These are phyloP conservation scores for Rubroshorea leprosula DNA, from an alignment of 345 rosid species.

Conservation along the genomic window DNA sequence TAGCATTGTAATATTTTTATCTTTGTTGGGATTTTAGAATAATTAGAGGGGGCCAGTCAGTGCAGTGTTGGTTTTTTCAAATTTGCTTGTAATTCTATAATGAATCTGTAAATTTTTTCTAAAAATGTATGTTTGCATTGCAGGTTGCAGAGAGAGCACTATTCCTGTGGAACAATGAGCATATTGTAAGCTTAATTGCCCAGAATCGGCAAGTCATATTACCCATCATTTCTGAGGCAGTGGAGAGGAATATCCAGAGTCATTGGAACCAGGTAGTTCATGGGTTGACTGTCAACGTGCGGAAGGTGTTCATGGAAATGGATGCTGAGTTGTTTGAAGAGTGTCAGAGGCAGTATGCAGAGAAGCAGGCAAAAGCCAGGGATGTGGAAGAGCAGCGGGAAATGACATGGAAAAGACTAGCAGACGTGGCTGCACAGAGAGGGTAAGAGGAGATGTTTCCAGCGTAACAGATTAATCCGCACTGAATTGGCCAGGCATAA, in stretches of 20 bases:
- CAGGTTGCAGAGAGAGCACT: slow-evolving; percentile 94
- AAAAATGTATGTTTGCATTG: slow-evolving; percentile 10
- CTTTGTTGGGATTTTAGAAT: background rate
- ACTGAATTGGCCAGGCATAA: background rate
- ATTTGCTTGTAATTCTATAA: background rate
- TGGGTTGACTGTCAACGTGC: slow-evolving; percentile 56
- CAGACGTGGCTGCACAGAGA: slow-evolving; percentile 37
- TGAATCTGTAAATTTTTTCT: background rate
- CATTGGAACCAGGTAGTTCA: slow-evolving; percentile 90
- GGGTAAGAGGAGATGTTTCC: background rate
- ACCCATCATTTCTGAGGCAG: slow-evolving; percentile 59
- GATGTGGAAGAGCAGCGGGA: slow-evolving; percentile 45
- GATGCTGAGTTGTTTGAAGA: slow-evolving; percentile 59
- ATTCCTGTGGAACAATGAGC: slow-evolving; percentile 92
- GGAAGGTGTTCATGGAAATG: slow-evolving; percentile 78
- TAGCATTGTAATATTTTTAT: background rate
- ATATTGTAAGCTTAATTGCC: slow-evolving; percentile 61
- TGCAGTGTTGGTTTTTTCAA: background rate
- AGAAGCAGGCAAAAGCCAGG: slow-evolving; percentile 50
- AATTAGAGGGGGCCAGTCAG: background rate
- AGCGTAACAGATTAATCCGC: background rate
- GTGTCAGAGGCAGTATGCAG: slow-evolving; percentile 50
- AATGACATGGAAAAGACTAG: slow-evolving; percentile 59
- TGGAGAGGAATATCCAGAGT: slow-evolving; percentile 61
- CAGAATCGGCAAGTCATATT: slow-evolving; percentile 60